phyloP scores from a whole-genome alignment of 306 rosid species.

The Clitoria ternatea region DNA sequence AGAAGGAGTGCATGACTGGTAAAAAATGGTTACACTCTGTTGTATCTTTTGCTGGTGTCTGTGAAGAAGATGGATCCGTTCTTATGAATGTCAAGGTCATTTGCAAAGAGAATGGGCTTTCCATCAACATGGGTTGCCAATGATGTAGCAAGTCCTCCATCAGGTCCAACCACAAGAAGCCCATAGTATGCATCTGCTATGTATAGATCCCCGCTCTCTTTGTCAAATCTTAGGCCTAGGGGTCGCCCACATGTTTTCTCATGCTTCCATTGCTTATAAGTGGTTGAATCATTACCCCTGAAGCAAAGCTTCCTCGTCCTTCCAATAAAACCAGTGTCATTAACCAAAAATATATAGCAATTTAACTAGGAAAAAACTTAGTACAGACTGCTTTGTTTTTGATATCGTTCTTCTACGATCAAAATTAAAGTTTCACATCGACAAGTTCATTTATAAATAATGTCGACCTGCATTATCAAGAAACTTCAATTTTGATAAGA shows the following conservation, averaged over 20 bases:
- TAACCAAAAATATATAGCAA: background rate
- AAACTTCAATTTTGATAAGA: too few relatives aligned
- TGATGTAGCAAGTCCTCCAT: constrained; percentile 77
- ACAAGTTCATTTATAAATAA: too few relatives aligned
- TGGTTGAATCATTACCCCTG: constrained; percentile 73
- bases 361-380: background rate
- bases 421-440: too few relatives aligned
- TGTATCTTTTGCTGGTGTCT: constrained; percentile 84
- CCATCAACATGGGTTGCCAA: constrained; percentile 67
- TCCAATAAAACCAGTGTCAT: background rate
- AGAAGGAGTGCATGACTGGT: background rate
- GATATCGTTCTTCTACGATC: too few relatives aligned
- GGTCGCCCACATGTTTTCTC: constrained; percentile 88
- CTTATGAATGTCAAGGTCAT: constrained; percentile 77
- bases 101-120: constrained; percentile 77
- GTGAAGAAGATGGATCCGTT: constrained; percentile 96
- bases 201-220: constrained; percentile 60
- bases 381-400: too few relatives aligned
- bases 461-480: too few relatives aligned
- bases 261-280: constrained; percentile 81
- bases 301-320: constrained; percentile 79
- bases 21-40: constrained; percentile 54
- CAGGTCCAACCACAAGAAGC: constrained; percentile 70
- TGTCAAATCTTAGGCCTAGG: constrained; percentile 77
- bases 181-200: constrained; percentile 92